phyloP scores from a whole-genome alignment of 192 early-diverging fungal genomes.

The Dissophora globulifera region DNA sequence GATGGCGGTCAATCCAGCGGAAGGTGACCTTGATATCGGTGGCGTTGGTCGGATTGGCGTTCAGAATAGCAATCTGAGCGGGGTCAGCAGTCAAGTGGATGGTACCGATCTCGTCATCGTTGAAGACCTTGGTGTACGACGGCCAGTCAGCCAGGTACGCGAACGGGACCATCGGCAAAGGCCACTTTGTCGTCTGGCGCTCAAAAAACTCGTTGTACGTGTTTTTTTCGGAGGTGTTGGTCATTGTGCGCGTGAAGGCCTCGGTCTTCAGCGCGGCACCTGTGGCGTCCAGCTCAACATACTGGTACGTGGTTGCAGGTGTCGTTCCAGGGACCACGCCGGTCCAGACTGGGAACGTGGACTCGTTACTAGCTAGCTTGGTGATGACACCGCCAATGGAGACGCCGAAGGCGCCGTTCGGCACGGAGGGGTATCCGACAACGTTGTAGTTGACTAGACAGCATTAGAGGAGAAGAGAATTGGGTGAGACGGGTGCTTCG shows the following conservation, averaged over 20 bases:
- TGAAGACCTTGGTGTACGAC: conserved; percentile 33
- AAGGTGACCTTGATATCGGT: conserved; percentile 23
- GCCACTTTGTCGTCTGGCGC: conserved; percentile 51
- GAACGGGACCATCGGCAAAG: conserved; percentile 53
- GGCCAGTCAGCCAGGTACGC: conserved; percentile 46
- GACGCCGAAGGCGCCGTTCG: conserved; percentile 22
- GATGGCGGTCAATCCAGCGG: conserved; percentile 1
- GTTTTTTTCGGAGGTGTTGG: conserved; percentile 4
- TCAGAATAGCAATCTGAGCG: conserved; percentile 27
- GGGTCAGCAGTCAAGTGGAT: conserved; percentile 40
- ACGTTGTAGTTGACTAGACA: conserved; percentile 31
- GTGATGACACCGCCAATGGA: conserved; percentile 23
- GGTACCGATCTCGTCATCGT: conserved; percentile 51
- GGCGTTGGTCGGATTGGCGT: conserved; percentile 17
- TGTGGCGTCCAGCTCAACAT: conserved; percentile 24
- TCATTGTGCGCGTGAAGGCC: conserved; percentile 15
- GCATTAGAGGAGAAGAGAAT: background rate
- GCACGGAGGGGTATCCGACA: conserved; percentile 18
- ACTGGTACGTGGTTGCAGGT: conserved; percentile 7
- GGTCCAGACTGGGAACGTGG: conserved; percentile 26
- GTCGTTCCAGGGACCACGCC: conserved; percentile 16
- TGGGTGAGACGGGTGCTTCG: no score
- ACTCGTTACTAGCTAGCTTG: conserved; percentile 11
- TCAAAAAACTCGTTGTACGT: conserved; percentile 61
- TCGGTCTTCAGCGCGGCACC: conserved; percentile 20